Evolutionary conservation across 192 early-diverging fungal genomes (phyloP).

Genomic region (Coemansia sp.): DNA sequence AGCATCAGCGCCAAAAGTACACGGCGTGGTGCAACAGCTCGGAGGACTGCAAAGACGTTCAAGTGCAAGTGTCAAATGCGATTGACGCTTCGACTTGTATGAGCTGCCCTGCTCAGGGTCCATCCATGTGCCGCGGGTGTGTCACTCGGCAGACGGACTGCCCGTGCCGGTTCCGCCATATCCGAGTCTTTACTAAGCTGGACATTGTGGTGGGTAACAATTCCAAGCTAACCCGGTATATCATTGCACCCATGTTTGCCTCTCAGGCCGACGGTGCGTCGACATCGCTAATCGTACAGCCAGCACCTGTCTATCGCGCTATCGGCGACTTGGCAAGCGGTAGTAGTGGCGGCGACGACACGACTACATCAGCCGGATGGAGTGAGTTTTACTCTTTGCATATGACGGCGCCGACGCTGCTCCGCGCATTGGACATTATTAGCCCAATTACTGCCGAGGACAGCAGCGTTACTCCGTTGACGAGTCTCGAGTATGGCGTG

Average conservation of each 20-base stretch:
- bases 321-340: neutral
- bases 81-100: neutral
- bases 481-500: constrained; percentile 14
- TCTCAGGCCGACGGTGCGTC: neutral
- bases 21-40: neutral
- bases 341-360: neutral
- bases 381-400: constrained; percentile 17
- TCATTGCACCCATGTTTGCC: constrained; percentile 16
- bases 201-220: neutral
- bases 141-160: constrained; percentile 15
- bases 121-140: constrained; percentile 26
- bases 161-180: constrained; percentile 13
- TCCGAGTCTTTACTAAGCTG: constrained; percentile 16
- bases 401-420: constrained; percentile 10
- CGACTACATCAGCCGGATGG: constrained; percentile 1
- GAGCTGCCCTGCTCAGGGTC: neutral
- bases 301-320: neutral
- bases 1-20: constrained; percentile 13
- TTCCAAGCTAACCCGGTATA: neutral
- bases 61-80: constrained; percentile 1
- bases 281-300: neutral
- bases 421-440: neutral
- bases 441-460: neutral
- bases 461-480: neutral
- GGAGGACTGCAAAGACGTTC: neutral